Evolutionary conservation across 805 yeast genomes (phyloP), one percentile per base, ranked within the genome.

Genomic region (Wickerhamomyces silvicola): DNA sequence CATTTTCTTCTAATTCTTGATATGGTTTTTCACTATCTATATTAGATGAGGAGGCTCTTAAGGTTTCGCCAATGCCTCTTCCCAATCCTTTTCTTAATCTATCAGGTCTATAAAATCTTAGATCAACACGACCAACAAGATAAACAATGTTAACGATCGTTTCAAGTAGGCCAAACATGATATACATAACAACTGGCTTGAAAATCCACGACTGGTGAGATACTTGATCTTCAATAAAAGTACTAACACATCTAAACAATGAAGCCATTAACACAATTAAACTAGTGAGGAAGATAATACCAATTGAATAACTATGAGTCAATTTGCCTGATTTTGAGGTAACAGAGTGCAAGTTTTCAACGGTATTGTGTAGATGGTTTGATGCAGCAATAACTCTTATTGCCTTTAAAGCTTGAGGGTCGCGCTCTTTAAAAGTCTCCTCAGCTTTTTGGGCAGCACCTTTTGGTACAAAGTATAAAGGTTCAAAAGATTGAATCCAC

Each of bases 81-180:
- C n/a, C n/a, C 19, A 8, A 18, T 6, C 30, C 31, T 14, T 32
- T 31, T 10, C 65, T 68, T 37, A 73, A 59, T 28, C 54, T 57
- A 54, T 81, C 88, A 12, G 92, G 90, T 56, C 83, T 75, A 66
- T 82, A 82, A 59, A 82, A 82, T 54, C 92, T 68, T 47, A 82
- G 64, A 53, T 82, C 92, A 31, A 78, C 74, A 53, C 94, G 70
- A 12, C 78, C 75, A 22, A 77, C 47, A 34, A 82, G 52, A 50
- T 77, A 79, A 21, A 78, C 40, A 8, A 75, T 33, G 41, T 77
- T 70, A 35, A 77, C 73, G 18, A 78, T 45, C 0, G 66, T 60
- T 59, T 82, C 92, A 29, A 78, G 60, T 4, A 68, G 71, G 21
- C 90, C 88, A 75, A 84, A 81, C 43, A 72, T 59, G 19, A 77